phyloP scores from a whole-genome alignment of 2,329 filamentous ascomycete genomes.

The Aspergillus ruber region DNA sequence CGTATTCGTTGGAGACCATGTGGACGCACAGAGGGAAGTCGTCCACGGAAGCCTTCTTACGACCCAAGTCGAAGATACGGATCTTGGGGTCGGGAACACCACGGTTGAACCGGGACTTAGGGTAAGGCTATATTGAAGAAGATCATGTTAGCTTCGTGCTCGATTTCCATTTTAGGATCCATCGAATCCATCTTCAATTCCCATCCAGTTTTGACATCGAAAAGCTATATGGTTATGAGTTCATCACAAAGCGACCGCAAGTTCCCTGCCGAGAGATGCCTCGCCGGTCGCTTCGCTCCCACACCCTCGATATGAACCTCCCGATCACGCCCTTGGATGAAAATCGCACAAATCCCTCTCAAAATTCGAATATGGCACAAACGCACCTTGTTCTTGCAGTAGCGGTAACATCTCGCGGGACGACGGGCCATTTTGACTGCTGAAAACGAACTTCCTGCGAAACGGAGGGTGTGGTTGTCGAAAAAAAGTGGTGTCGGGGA shows the following conservation, averaged over 20 bases:
- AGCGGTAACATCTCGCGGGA: constrained; percentile 99
- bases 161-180: constrained; percentile 4
- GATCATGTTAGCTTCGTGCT: constrained; percentile 15
- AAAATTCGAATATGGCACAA: constrained; percentile 13
- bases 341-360: constrained; percentile 6
- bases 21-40: constrained; percentile 99
- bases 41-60: constrained; percentile 97
- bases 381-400: constrained; percentile 99
- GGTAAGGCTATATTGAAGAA: constrained; percentile 65
- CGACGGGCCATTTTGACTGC: constrained; percentile 93
- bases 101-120: constrained; percentile 99
- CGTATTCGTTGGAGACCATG: constrained; percentile 99
- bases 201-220: not conserved
- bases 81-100: constrained; percentile 81
- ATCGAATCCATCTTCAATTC: not conserved
- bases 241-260: not conserved
- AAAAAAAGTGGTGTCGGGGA: constrained; percentile 30
- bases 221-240: not conserved
- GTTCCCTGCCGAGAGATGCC: not conserved
- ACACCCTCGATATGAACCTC: not conserved
- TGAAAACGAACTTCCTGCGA: constrained; percentile 48
- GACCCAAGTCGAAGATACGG: constrained; percentile 97
- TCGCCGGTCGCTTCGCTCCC: not conserved
- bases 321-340: not conserved
- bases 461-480: constrained; percentile 28